Evolutionary conservation across 768 basidiomycete species (phyloP), one percentile per base, ranked within the genome.

Genomic region (Panaeolus papilionaceus): DNA sequence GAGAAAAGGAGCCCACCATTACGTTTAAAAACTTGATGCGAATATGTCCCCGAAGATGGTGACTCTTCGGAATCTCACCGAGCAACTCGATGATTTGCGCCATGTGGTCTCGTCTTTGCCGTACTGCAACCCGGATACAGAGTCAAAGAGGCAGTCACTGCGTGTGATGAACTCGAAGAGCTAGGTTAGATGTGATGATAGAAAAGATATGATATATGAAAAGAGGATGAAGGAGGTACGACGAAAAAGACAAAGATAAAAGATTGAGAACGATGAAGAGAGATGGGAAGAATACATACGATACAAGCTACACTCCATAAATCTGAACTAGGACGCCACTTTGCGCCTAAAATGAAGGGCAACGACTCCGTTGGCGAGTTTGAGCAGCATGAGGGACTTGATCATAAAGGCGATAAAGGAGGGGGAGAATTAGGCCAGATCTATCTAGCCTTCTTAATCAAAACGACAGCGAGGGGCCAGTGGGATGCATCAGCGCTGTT

Each of bases 101-200:
- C 68, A 99, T 94, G 75, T 99, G 96, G 75, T 95, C 93, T 96
- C 95, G 79, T 97, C 95, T 78, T 99, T 99, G 82, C 91, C 94
- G 76, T 98, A 98, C 47, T 95, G 89, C 61, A 94, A 91, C 2
- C 97, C 97, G 1, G 94, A 93, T 23, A 95, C 95, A 0, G 97
- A 97, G 76, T 99, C 98, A 76, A 99, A 99, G 42, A 99, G 87
- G 79, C 98, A 99, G 77, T 99, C 97, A 20, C 98, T 98, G 20
- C 97, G 97, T 0, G 93, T 95, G 70, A 99, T 88, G 47, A 99
- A 88, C 76, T 99, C 97, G 76, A 99, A 99, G 45, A 95, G 86
- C 95, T 96, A 23, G 20, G 12, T 6, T 40, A 12, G 39, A 40
- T 6, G 12, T 40, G 39, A 40, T 6, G 12, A 40, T 6, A 40